Evolutionary conservation across 208 protist species (phyloP), one percentile per base, ranked within the genome.

Genomic region (Histomonas meleagridis): DNA sequence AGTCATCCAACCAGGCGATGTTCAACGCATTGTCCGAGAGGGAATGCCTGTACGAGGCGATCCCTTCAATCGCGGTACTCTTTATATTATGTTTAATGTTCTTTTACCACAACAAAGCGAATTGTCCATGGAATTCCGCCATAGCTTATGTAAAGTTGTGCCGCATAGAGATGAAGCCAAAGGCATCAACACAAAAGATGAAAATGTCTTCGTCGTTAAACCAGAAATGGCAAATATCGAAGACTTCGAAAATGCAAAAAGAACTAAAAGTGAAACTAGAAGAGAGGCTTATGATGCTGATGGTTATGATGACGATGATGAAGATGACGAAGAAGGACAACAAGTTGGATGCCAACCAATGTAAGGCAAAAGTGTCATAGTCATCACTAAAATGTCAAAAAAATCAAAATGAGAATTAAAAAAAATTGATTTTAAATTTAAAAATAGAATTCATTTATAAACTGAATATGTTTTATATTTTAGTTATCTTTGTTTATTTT

Each of bases 301-400:
- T 32, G 76, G 55, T 55, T 23, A 48, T 55, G 76, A 86, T 12
- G 35, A 86, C 14, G 40, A 86, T 16, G 76, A 86, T 21, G 76
- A 55, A 46, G 40, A 57, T 1, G 76, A 49, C 23, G 76, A 81
- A 81, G 70, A 5, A 48, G 70, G 76, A 38, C n/a, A 48, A 86
- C 14, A 55, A 40, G 76, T 86, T 55, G 76, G 76, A 86, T 86
- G 76, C 76, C 40, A 86, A 55, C 76, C 76, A 38, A 86, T 86
- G 76, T 86, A 86, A 55, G n/a, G n/a, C n/a, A n/a, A n/a, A n/a
- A n/a, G n/a, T n/a, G n/a, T n/a, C n/a, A n/a, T n/a, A n/a, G n/a
- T n/a, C n/a, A n/a, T n/a, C n/a, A n/a, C n/a, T n/a, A n/a, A n/a
- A n/a, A n/a, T n/a, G n/a, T n/a, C n/a, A n/a, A n/a, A n/a, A n/a